These are phyloP conservation scores for Wickerhamomyces chambardii DNA, from an alignment of 805 yeast species.

Conservation along the genomic window DNA sequence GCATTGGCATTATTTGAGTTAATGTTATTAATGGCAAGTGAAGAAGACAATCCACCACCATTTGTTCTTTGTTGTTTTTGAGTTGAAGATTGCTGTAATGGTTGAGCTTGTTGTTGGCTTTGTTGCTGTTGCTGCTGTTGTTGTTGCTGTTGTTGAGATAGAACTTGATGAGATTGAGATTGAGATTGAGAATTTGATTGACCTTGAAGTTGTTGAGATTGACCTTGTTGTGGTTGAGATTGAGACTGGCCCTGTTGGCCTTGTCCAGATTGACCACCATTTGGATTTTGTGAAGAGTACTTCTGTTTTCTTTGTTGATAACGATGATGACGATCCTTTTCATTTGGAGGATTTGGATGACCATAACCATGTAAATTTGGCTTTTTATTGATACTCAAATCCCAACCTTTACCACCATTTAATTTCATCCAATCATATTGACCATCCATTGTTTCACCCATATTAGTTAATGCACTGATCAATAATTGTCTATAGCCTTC, in stretches of 20 bases:
- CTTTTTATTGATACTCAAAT: conserved; percentile 62
- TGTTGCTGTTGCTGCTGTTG: too few species aligned
- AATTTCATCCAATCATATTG: conserved; percentile 77
- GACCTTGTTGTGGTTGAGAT: too few species aligned
- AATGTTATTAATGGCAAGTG: conserved; percentile 6
- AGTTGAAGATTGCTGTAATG: conserved; percentile 8
- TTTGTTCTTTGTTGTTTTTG: conserved; percentile 10
- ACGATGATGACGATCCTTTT: conserved; percentile 18
- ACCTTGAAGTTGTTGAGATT: too few species aligned
- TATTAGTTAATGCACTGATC: conserved; percentile 46
- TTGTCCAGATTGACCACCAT: too few species aligned
- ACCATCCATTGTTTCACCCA: conserved; percentile 55
- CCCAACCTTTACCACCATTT: conserved; percentile 80
- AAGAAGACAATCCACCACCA: conserved; percentile 1
- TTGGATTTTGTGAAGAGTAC: too few species aligned
- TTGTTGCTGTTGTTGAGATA: too few species aligned
- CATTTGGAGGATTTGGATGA: conserved; percentile 45
- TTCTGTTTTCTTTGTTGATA: conserved; percentile 17
- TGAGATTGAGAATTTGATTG: too few species aligned
- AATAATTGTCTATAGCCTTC: conserved; percentile 54
- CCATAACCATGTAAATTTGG: conserved; percentile 82
- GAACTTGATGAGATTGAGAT: too few species aligned
- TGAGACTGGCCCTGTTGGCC: too few species aligned
- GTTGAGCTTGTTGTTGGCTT: conserved; percentile 12
- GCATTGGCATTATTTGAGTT: conserved; percentile 5